Conservation (phyloP, 371 early-diverging fungal species). For the Basidiobolus meristosporus region DNA sequence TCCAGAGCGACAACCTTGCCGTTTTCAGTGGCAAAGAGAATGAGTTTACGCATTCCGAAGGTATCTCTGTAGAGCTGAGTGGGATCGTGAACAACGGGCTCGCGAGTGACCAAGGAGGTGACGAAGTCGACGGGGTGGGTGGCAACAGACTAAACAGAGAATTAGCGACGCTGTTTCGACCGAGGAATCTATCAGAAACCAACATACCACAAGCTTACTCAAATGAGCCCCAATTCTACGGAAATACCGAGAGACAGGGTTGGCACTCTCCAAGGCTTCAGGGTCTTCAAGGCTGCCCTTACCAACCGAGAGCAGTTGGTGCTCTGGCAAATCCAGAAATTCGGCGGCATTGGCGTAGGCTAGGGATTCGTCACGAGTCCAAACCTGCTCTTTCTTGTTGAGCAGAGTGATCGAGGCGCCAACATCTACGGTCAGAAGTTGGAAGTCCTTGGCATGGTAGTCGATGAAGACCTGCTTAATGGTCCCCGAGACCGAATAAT, state of each 20-base stretch:
- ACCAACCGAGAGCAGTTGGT: constrained; percentile 49
- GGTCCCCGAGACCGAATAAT: too few relatives aligned
- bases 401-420: constrained; percentile 32
- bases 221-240: constrained; percentile 36
- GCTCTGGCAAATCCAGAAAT: constrained; percentile 69
- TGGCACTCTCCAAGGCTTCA: constrained; percentile 13
- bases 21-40: constrained; percentile 48
- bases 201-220: constrained; percentile 16
- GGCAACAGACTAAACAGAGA: constrained; percentile 10
- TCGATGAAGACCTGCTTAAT: too few relatives aligned
- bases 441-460: too few relatives aligned
- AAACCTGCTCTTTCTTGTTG: constrained; percentile 14
- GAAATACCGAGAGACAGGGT: constrained; percentile 38
- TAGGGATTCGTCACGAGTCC: constrained; percentile 77
- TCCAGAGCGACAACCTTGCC: constrained; percentile 75
- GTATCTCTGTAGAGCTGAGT: constrained; percentile 34
- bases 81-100: constrained; percentile 4
- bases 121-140: constrained; percentile 8
- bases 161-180: constrained; percentile 1
- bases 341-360: constrained; percentile 40
- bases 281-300: constrained; percentile 43
- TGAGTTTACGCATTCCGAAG: constrained; percentile 71
- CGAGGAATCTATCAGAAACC: background rate
- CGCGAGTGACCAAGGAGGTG: background rate
- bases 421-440: constrained; percentile 16